Base-by-base conservation (phyloP, 1,284 basidiomycete species). In the Pseudozyma sp. region DNA sequence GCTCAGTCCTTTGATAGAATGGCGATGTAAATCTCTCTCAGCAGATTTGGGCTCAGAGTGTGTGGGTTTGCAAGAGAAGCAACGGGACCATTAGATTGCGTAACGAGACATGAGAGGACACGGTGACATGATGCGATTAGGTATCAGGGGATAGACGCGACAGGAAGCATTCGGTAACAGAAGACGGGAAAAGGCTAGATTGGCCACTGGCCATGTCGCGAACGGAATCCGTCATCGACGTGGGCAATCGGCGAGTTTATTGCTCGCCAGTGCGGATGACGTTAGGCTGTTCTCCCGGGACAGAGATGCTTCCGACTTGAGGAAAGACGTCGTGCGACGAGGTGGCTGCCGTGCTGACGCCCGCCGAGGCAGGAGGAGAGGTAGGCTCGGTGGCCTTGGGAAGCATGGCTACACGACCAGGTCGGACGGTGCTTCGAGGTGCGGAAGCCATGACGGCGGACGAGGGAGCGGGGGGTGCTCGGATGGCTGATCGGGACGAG, bases 371-470 rank as follows among this genome's bases (percentile, higher is more conserved):
- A 9, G 65, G 45, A 3, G 48, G 34, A 29, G 49, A n/a, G 16
- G 5, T 16, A 6, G 64, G 43, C 46, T 72, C 69, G 37, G 62
- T 39, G 9, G 54, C 44, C 50, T 60, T 68, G 45, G 70, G 70
- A 10, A 65, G 61, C 65, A 73, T 73, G n/a, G 70, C 70, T 5
- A 73, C 70, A 7, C 70, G 60, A 13, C 70, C 65, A 5, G 53
- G 30, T 8, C 57, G 44, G n/a, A 56, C 44, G 16, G 45, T 34
- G 30, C 43, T 61, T 19, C 49, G 57, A n/a, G 53, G n/a, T 30
- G 54, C 50, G 6, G 49, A 29, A 10, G 45, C 24, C 46, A 51
- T 57, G 10, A 58, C 50, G 16, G 65, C 52, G 1, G 61, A 68
- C 14, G 44, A 47, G 19, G 70, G 70, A 4, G 70, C 65, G 7